phyloP scores from a whole-genome alignment of 345 rosid genomes.

The Alliaria petiolata region DNA sequence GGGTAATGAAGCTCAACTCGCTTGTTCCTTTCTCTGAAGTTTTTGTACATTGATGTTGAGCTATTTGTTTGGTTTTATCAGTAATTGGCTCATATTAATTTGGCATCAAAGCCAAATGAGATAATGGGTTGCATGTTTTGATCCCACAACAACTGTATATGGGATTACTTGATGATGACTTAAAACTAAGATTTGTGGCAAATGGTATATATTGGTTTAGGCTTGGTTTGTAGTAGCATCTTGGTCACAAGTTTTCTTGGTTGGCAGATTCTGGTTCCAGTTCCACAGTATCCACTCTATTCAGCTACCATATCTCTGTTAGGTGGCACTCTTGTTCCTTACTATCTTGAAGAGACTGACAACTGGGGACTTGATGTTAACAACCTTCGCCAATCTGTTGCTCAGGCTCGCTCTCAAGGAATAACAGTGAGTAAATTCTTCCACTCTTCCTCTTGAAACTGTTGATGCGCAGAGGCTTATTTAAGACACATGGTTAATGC shows the following conservation, averaged over 20 bases:
- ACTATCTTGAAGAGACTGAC: slow-evolving; percentile 79
- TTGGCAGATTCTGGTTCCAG: slow-evolving; percentile 83
- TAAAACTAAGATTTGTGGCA: not conserved
- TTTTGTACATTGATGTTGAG: not conserved
- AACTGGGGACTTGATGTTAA: slow-evolving; percentile 89
- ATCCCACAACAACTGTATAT: not conserved
- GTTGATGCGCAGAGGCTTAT: not conserved
- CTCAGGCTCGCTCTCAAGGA: slow-evolving; percentile 69
- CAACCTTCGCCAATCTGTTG: slow-evolving; percentile 76
- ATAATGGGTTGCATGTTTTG: not conserved
- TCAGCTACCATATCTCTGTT: slow-evolving; percentile 78
- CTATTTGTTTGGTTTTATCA: not conserved
- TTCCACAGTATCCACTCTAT: slow-evolving; percentile 94
- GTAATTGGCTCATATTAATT: not conserved
- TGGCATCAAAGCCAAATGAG: not conserved
- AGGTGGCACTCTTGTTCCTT: slow-evolving; percentile 92
- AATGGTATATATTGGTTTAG: not conserved
- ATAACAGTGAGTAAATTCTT: slow-evolving; percentile 49
- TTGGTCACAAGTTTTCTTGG: slow-evolving; percentile 2
- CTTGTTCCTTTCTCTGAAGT: not conserved
- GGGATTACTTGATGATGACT: not conserved
- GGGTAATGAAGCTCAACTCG: slow-evolving; percentile 43
- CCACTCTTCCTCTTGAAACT: not conserved
- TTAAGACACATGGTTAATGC: slow-evolving; percentile 13
- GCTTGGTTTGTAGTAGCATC: not conserved